These are phyloP conservation scores for Thalassiosira hispida DNA, from an alignment of 352 stramenopile species.

Conservation along the genomic window DNA sequence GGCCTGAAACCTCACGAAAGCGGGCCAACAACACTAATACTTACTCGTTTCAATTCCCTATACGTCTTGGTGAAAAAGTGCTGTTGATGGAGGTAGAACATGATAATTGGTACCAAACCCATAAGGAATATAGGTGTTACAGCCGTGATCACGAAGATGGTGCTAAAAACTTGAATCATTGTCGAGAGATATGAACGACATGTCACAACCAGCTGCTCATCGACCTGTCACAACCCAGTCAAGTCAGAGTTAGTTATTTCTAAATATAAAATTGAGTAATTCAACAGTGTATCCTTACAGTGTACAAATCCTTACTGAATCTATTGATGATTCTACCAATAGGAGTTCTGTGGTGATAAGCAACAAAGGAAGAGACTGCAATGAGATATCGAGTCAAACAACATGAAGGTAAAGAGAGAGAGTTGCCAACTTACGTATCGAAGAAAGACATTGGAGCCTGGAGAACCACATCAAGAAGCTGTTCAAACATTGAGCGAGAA, in stretches of 20 bases:
- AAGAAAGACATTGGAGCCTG: conserved; percentile 89
- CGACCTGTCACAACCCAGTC: conserved; percentile 87
- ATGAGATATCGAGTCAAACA: background rate
- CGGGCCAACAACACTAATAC: background rate
- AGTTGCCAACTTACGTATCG: conserved; percentile 75
- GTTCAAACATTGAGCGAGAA: conserved; percentile 56
- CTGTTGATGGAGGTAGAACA: conserved; percentile 74
- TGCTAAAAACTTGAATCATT: conserved; percentile 81
- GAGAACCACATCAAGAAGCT: conserved; percentile 77
- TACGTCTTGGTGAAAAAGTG: conserved; percentile 82
- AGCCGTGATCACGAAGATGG: conserved; percentile 75
- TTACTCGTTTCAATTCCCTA: conserved; percentile 87
- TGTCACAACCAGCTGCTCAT: conserved; percentile 87
- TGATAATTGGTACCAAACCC: conserved; percentile 64
- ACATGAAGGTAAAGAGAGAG: conserved; percentile 7
- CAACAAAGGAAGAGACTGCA: background rate
- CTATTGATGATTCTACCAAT: conserved; percentile 93
- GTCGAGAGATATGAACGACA: conserved; percentile 82
- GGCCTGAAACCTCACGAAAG: background rate
- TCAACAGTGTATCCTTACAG: background rate
- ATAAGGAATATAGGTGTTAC: conserved; percentile 84
- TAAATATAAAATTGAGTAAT: background rate
- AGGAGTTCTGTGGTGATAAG: conserved; percentile 86
- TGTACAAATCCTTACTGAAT: conserved; percentile 84
- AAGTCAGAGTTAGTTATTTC: background rate